These are phyloP conservation scores for Clitoria ternatea DNA, from an alignment of 306 rosid species.

Conservation along the genomic window DNA sequence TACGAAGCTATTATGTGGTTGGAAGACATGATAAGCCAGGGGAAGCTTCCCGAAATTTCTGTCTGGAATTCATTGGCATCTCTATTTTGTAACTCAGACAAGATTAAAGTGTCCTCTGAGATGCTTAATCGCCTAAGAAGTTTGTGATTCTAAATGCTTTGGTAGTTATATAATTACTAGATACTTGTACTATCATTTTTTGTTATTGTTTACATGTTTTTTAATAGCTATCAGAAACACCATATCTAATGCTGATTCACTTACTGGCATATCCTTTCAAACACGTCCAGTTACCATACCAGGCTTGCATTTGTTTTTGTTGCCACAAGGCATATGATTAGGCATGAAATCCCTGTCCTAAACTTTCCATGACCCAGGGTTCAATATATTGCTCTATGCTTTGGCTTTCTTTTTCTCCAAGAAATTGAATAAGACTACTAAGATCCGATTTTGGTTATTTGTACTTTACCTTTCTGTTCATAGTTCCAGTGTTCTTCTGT, in stretches of 20 bases:
- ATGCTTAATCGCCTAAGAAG: constrained; percentile 25
- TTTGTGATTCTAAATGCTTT: constrained; percentile 25
- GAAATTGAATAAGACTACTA: background rate
- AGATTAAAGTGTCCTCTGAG: constrained; percentile 15
- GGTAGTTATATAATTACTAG: background rate
- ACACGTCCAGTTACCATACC: background rate
- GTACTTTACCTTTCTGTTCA: background rate
- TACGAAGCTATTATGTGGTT: constrained; percentile 55
- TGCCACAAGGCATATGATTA: background rate
- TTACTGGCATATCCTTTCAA: background rate
- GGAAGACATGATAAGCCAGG: constrained; percentile 58
- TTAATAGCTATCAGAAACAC: background rate
- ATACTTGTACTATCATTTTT: background rate
- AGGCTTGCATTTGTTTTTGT: background rate
- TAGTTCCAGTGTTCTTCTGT: background rate
- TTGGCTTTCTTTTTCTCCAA: background rate
- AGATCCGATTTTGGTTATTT: background rate
- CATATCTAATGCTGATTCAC: background rate
- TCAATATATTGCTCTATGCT: background rate
- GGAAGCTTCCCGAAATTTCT: constrained; percentile 39
- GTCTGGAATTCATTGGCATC: constrained; percentile 40
- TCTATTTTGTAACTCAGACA: constrained; percentile 28
- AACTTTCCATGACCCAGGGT: background rate
- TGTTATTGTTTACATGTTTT: background rate
- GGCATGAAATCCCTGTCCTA: background rate